These are phyloP conservation scores for Wallacemonas sp. DNA, from an alignment of 208 protist species.

Conservation along the genomic window DNA sequence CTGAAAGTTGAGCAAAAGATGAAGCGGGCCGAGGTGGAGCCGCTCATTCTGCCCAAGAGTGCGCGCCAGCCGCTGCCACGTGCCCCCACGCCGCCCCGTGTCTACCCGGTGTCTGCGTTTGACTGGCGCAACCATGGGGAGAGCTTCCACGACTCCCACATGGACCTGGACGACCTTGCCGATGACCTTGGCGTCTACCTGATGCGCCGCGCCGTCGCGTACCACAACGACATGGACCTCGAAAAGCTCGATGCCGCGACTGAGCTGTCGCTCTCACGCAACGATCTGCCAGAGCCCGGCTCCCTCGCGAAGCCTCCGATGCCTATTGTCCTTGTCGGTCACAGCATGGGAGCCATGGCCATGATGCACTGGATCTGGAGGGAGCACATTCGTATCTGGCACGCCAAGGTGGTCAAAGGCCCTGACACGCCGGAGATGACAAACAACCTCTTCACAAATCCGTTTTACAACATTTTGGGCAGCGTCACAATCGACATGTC, in stretches of 20 bases:
- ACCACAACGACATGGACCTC: conserved; percentile 9
- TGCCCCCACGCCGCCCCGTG: conserved; percentile 17
- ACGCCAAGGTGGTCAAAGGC: conserved; percentile 21
- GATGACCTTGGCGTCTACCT: conserved; percentile 42
- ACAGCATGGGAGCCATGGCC: conserved; percentile 53
- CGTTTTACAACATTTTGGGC: conserved; percentile 31
- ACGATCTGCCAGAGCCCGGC: background rate
- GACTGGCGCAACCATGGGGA: conserved; percentile 59
- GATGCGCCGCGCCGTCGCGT: conserved; percentile 11
- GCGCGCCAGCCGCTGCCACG: background rate
- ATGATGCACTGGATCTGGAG: conserved; percentile 55
- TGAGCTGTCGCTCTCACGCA: background rate
- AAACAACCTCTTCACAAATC: conserved; percentile 27
- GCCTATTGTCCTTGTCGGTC: conserved; percentile 40
- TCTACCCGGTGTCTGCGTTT: conserved; percentile 31
- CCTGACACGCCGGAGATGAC: background rate
- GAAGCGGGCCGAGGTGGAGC: conserved; percentile 10
- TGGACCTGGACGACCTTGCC: conserved; percentile 39
- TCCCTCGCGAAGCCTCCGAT: conserved; percentile 15
- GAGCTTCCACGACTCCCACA: conserved; percentile 31
- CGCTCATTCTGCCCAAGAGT: conserved; percentile 12
- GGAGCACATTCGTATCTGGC: conserved; percentile 33
- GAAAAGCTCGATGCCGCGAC: background rate
- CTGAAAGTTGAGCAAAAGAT: conserved; percentile 21
- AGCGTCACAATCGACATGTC: conserved; percentile 48